Evolutionary conservation across 345 rosid species (phyloP).

Genomic region (Passiflora organensis): DNA sequence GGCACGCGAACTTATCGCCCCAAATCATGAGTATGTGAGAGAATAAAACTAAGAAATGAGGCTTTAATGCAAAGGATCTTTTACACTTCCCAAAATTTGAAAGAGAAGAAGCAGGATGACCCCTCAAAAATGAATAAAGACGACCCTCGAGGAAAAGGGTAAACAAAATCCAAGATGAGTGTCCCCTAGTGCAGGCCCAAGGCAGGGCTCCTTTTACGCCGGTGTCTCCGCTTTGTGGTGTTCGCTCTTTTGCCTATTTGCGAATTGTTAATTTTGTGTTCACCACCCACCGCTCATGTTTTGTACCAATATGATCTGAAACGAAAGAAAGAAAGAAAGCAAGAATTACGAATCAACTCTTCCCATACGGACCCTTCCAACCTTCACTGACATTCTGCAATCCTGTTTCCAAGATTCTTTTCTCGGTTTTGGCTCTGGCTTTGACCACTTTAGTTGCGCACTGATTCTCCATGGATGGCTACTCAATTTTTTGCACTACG

Average conservation of each 20-base stretch:
- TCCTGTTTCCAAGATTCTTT: constrained; percentile 39
- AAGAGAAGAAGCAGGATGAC: constrained; percentile 2
- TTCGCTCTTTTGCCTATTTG: constrained; percentile 15
- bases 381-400: constrained; percentile 55
- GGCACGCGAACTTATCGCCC: constrained; percentile 62
- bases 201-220: constrained; percentile 58
- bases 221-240: constrained; percentile 54
- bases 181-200: constrained; percentile 48
- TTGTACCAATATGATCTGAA: no score
- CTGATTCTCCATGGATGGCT: background rate
- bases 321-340: background rate
- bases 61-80: constrained; percentile 23
- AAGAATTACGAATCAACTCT: background rate
- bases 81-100: constrained; percentile 41
- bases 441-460: constrained; percentile 11
- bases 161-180: constrained; percentile 49
- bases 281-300: constrained; percentile 4
- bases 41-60: constrained; percentile 2
- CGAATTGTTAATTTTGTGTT: constrained; percentile 5
- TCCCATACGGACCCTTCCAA: constrained; percentile 13
- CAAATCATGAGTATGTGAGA: constrained; percentile 35
- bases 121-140: background rate
- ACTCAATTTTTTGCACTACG: constrained; percentile 1
- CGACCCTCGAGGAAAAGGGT: background rate
- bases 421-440: constrained; percentile 4